These are phyloP conservation scores for Syzygium syzygioides DNA, from an alignment of 441 rosid genomes.

Conservation along the genomic window DNA sequence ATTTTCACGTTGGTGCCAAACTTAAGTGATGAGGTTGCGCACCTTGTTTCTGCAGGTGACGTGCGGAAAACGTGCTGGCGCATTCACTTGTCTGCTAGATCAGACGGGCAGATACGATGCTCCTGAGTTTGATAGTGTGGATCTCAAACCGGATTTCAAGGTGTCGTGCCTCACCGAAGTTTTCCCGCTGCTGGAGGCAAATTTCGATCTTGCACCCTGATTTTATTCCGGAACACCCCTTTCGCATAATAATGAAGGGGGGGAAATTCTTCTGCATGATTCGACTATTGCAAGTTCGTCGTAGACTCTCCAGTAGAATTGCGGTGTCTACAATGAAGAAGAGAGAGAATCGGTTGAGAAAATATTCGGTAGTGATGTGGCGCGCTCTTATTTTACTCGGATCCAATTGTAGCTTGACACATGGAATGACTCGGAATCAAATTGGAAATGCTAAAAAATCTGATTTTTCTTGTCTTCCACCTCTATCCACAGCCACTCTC, in stretches of 20 bases:
- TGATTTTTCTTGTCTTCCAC: not conserved
- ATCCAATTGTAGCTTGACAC: too few relatives aligned
- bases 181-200: constrained; percentile 47
- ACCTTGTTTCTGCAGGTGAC: constrained; percentile 41
- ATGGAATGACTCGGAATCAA: too few relatives aligned
- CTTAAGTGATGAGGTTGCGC: not conserved
- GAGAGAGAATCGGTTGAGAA: not conserved
- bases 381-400: too few relatives aligned
- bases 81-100: constrained; percentile 85
- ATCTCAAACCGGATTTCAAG: constrained; percentile 64
- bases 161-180: constrained; percentile 62
- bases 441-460: too few relatives aligned
- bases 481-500: not conserved
- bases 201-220: constrained; percentile 58
- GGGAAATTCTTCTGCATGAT: not conserved
- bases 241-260: not conserved
- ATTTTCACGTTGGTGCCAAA: not conserved
- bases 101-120: constrained; percentile 56
- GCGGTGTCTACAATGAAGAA: not conserved
- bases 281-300: not conserved
- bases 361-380: too few relatives aligned
- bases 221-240: not conserved
- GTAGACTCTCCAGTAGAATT: not conserved
- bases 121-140: constrained; percentile 39
- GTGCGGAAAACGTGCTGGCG: constrained; percentile 86